These are phyloP conservation scores for Salix arbutifolia DNA, from an alignment of 345 rosid species.

Conservation along the genomic window DNA sequence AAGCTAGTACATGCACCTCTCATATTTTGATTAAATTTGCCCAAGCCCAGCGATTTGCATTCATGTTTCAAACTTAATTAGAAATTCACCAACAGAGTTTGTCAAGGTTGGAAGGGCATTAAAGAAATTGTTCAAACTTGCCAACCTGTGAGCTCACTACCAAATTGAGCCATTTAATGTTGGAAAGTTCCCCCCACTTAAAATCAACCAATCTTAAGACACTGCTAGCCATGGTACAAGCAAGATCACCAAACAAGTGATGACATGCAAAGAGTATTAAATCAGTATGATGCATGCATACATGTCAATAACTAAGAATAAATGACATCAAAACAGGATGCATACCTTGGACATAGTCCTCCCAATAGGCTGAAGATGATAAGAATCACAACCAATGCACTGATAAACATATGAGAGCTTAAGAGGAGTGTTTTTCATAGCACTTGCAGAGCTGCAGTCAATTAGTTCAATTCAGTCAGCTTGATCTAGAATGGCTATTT, in stretches of 20 bases:
- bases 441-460: conserved; percentile 85
- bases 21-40: background rate
- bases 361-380: conserved; percentile 90
- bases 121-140: background rate
- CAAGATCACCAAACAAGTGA: background rate
- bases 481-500: background rate
- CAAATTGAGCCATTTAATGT: background rate
- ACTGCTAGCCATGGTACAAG: background rate
- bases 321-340: background rate
- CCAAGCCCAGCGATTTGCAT: background rate
- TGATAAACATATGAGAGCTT: conserved; percentile 97
- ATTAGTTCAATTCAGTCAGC: conserved; percentile 19
- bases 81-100: background rate
- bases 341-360: conserved; percentile 83
- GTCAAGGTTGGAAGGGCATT: background rate
- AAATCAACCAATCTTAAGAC: background rate
- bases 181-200: background rate
- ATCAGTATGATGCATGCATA: background rate
- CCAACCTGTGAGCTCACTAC: background rate
- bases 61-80: background rate
- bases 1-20: background rate
- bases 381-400: conserved; percentile 96
- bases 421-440: conserved; percentile 97
- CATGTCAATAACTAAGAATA: background rate
- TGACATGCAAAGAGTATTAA: background rate